Evolutionary conservation across 108 stramenopile genomes (phyloP).

Genomic region (Nannochloropsis gaditana): DNA sequence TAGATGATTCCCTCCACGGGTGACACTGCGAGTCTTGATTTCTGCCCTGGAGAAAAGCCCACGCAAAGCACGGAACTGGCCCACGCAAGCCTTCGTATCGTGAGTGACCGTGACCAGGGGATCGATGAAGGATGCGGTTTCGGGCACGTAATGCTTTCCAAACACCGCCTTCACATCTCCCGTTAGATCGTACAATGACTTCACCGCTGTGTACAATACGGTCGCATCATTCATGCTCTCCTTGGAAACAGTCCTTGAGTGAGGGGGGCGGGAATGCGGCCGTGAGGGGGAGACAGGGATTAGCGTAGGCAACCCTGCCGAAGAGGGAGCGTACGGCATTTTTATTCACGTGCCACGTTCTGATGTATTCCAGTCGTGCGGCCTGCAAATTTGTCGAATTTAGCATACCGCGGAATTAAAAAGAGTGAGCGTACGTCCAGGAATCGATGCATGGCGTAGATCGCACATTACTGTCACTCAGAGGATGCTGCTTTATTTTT

Average conservation of each 20-base stretch:
- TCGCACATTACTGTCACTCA: no score
- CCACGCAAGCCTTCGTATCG: background rate
- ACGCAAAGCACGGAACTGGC: background rate
- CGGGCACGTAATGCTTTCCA: background rate
- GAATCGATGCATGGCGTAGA: no score
- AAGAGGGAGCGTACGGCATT: no score
- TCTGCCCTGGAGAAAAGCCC: background rate
- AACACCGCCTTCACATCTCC: background rate
- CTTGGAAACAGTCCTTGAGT: background rate
- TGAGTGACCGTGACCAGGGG: background rate
- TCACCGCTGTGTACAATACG: background rate
- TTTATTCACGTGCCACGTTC: no score
- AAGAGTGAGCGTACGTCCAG: no score
- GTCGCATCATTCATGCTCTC: background rate
- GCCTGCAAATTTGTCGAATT: no score
- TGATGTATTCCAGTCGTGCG: no score
- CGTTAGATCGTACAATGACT: background rate
- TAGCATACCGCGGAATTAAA: no score
- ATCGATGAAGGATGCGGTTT: slow-evolving; percentile 7
- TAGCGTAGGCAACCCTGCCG: no score
- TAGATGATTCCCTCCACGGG: background rate
- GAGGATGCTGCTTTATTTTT: no score
- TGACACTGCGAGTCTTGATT: slow-evolving; percentile 19
- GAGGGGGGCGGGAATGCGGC: background rate
- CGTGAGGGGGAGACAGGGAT: background rate